Evolutionary conservation across 257 asterid species (phyloP).

Genomic region (Buddleja alternifolia): DNA sequence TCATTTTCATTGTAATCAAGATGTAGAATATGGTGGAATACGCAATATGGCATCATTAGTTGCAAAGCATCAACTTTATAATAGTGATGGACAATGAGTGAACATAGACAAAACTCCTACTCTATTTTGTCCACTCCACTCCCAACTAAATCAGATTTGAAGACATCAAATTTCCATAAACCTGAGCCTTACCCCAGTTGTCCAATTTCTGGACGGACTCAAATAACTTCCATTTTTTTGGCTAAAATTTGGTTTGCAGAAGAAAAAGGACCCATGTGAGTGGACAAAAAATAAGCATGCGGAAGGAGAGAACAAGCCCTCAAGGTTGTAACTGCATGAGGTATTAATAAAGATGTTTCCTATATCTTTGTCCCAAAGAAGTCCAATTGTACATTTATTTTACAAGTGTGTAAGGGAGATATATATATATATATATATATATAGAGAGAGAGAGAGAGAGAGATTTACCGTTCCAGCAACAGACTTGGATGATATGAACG

Average conservation of each 20-base stretch:
- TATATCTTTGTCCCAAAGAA: not conserved
- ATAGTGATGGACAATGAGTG: not conserved
- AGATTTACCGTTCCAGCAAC: slow-evolving; percentile 92
- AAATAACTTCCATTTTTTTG: not conserved
- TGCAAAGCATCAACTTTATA: not conserved
- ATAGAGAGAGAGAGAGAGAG: slow-evolving; percentile 21
- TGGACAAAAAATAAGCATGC: not conserved
- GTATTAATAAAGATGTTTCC: not conserved
- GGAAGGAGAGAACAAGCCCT: not conserved
- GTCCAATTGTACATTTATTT: not conserved
- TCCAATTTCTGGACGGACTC: not conserved
- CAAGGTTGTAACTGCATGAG: not conserved
- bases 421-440: not conserved
- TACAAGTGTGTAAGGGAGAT: not conserved
- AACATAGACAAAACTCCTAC: not conserved
- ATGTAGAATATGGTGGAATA: too few species aligned
- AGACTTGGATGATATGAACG: slow-evolving; percentile 88
- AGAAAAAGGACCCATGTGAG: not conserved
- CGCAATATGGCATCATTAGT: not conserved
- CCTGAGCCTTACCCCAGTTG: not conserved
- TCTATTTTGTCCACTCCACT: too few species aligned
- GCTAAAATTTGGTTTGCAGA: not conserved
- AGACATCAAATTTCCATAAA: not conserved
- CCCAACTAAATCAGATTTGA: not conserved
- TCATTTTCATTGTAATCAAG: too few species aligned